Conservation (phyloP, 495 filamentous ascomycete genomes). For the Trichoderma gamsii region DNA sequence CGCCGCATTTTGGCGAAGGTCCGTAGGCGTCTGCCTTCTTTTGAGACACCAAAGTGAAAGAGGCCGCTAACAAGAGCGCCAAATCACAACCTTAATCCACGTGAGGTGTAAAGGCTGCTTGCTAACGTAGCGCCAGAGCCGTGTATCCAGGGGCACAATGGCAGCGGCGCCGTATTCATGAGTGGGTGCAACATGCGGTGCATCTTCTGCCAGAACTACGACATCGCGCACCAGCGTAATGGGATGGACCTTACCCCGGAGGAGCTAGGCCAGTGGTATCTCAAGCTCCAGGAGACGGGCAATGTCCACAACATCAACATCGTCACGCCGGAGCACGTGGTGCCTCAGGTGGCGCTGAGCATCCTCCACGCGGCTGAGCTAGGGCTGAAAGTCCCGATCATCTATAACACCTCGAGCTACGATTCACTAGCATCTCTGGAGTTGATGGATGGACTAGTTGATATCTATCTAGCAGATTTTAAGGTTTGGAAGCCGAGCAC, state of each 20-base stretch:
- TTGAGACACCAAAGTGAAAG: not conserved
- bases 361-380: conserved; percentile 62
- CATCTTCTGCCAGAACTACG: conserved; percentile 79
- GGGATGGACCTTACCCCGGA: conserved; percentile 71
- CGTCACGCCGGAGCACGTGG: conserved; percentile 70
- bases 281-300: conserved; percentile 69
- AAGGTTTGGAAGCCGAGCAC: conserved; percentile 62
- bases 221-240: conserved; percentile 67
- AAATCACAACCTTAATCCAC: not conserved
- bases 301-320: conserved; percentile 76
- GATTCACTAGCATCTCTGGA: conserved; percentile 61
- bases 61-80: not conserved
- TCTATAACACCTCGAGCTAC: conserved; percentile 75
- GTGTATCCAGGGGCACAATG: conserved; percentile 69
- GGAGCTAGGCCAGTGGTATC: conserved; percentile 67
- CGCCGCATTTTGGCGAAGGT: conserved; percentile 66
- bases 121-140: conserved; percentile 44
- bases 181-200: conserved; percentile 36
- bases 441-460: conserved; percentile 66
- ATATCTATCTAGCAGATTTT: conserved; percentile 76
- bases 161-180: conserved; percentile 72
- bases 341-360: conserved; percentile 65
- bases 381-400: conserved; percentile 60
- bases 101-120: not conserved
- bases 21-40: conserved; percentile 18